Base-by-base conservation (phyloP, 495 filamentous ascomycete genomes). In the Xylaria bambusicola region DNA sequence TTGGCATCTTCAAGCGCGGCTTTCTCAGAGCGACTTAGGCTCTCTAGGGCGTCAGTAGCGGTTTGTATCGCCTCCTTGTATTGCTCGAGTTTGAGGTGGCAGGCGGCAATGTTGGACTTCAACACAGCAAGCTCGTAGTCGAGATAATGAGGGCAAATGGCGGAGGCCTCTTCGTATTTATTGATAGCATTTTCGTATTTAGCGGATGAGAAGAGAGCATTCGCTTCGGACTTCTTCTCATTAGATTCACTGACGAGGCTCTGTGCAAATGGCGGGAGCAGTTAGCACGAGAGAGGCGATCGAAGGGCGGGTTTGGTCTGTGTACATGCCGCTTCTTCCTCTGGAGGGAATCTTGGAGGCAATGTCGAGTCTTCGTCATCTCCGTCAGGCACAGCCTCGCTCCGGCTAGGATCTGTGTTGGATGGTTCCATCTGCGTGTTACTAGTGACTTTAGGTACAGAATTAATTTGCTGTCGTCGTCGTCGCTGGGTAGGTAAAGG, bases 101-200 rank as follows among this genome's bases (percentile, higher is more conserved):
- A 96, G n/a, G 92, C 94, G 3, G 93, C 81, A 58, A 97, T 85
- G 75, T 98, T 98, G 73, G 86, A 88, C 31, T 85, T 86, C 12
- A 97, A 80, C 10, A 96, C 90, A 20, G 94, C 92, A 64, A 93
- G 78, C 67, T 97, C 92, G 76, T 89, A 94, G 62, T 94, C 89
- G 33, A 97, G 84, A 68, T 97, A 96, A 62, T 84, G 88, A 2
- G 94, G 94, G 60, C 90, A 94, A 18, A 86, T 81, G 29, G 87
- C 80, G 1, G 97, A 79, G 21, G 94, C 94, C 58, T 89, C 84
- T 65, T 92, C 89, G 76, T 98, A 98, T 66, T 83, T 86, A 70
- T 88, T 86, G 64, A 97, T 89, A n/a, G 94, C 94, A 65, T 89
- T 86, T 63, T 88, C 84, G 75, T 90, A 96, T 55, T 83, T 84